Evolutionary conservation across 108 stramenopile species (phyloP), one percentile per base, ranked within the genome.

Genomic region (Ochromonas danica): DNA sequence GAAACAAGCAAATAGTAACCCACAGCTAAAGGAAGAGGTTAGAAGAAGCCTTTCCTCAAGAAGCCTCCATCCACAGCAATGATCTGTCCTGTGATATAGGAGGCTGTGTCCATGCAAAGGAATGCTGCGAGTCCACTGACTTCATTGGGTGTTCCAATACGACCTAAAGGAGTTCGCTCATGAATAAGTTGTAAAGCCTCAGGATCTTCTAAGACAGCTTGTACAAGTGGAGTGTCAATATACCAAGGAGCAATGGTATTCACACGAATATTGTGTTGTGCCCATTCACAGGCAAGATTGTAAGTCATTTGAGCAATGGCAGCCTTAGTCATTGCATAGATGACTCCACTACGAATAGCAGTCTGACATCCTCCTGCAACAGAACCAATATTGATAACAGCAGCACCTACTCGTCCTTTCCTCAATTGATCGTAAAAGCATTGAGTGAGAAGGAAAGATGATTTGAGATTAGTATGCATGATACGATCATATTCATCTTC

Each of bases 251-350:
- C 83, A 28, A 87, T 83, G 39, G 72, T 42, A 45, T 90, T 90
- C 31, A 90, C 88, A 0, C 89, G 87, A 57, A 97, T 95, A 38
- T 90, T 90, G 6, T 86, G 83, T 0, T 67, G 72, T 0, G 92
- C 92, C 93, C 92, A 93, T 83, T 97, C 96, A 75, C 95, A 96
- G 22, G 94, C 93, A 83, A 91, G 88, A 78, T 90, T 93, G 30
- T 91, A 90, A 0, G 96, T 94, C 38, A 97, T 70, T 86, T 96
- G 95, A 80, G 92, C 92, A 91, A 97, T 93, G n/a, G 96, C 96
- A 2, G 94, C 95, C 79, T 97, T 97, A 62, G 93, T 94, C 83
- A 91, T 77, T 40, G 90, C 93, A 71, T 95, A 95, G n/a, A 87
- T 90, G 17, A 67, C 36, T 0, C 85, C 85, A 25, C 63, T 67